These are phyloP conservation scores for Ceratocystis harringtonii DNA, from an alignment of 2,329 filamentous ascomycete genomes.

Conservation along the genomic window DNA sequence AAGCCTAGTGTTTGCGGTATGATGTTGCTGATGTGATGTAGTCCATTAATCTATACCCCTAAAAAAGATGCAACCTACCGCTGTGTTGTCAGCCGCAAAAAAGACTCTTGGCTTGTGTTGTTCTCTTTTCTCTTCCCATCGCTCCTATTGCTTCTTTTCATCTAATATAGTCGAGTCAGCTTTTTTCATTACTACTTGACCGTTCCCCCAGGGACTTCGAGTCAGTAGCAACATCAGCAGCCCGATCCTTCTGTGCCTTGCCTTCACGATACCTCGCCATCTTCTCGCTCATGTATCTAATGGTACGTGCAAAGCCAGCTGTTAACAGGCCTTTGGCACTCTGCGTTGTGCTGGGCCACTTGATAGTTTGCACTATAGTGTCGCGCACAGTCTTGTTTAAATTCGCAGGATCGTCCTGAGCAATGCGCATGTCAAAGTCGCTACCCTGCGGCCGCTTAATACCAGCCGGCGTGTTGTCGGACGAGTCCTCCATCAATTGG, in stretches of 20 bases:
- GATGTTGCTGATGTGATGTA: neutral
- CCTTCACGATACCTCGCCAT: constrained; percentile 46
- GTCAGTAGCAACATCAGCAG: neutral
- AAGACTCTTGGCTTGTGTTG: neutral
- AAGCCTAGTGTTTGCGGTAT: neutral
- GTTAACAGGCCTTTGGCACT: constrained; percentile 74
- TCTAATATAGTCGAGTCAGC: neutral
- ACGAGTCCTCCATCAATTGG: constrained; percentile 63
- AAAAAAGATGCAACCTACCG: neutral
- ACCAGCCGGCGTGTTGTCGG: constrained; percentile 51
- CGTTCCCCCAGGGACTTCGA: neutral
- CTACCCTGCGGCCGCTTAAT: constrained; percentile 65
- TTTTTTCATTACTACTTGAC: neutral
- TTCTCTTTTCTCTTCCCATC: neutral
- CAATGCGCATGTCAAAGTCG: constrained; percentile 75
- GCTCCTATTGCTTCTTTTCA: constrained; percentile 1
- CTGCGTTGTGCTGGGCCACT: constrained; percentile 83
- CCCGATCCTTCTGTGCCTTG: constrained; percentile 20
- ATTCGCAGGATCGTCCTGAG: constrained; percentile 48
- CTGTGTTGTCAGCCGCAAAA: neutral
- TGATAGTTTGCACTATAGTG: constrained; percentile 75
- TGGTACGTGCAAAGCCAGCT: constrained; percentile 52
- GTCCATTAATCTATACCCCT: neutral
- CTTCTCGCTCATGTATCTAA: constrained; percentile 74
- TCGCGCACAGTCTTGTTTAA: constrained; percentile 55